Evolutionary conservation across 2,329 filamentous ascomycete genomes (phyloP).

Genomic region (Emmonsiellopsis sp.): DNA sequence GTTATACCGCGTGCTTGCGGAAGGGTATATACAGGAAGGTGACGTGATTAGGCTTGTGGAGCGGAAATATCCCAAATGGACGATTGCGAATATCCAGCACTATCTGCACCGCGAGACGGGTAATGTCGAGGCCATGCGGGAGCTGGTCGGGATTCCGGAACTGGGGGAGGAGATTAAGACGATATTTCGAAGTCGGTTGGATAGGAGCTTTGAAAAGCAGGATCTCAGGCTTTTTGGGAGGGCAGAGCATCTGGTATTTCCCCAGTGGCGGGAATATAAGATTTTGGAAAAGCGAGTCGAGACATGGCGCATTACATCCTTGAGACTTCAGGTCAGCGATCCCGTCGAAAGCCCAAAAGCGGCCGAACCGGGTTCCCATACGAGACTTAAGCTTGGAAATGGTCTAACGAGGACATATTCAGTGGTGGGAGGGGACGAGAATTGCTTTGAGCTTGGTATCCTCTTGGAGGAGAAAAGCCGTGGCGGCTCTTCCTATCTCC

Average conservation of each 20-base stretch:
- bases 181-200: constrained; percentile 47
- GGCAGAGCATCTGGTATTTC: neutral
- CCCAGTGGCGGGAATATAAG: neutral
- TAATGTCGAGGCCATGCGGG: constrained; percentile 42
- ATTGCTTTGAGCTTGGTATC: constrained; percentile 50
- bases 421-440: constrained; percentile 43
- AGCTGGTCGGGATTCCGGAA: constrained; percentile 22
- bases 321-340: neutral
- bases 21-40: constrained; percentile 47
- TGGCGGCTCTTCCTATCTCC: constrained; percentile 54
- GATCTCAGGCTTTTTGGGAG: neutral
- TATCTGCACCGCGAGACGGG: constrained; percentile 49
- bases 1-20: constrained; percentile 54
- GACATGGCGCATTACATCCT: neutral
- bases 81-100: constrained; percentile 54
- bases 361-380: constrained; percentile 43
- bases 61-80: constrained; percentile 51
- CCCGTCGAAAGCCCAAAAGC: neutral
- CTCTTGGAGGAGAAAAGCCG: constrained; percentile 47
- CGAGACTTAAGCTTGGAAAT: constrained; percentile 48
- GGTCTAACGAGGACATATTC: constrained; percentile 54
- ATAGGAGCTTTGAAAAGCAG: constrained; percentile 28
- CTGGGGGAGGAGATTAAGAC: constrained; percentile 42
- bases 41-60: constrained; percentile 50
- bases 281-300: neutral